phyloP scores from a whole-genome alignment of 2,329 filamentous ascomycete species.

The Proliferodiscus dingleyae region DNA sequence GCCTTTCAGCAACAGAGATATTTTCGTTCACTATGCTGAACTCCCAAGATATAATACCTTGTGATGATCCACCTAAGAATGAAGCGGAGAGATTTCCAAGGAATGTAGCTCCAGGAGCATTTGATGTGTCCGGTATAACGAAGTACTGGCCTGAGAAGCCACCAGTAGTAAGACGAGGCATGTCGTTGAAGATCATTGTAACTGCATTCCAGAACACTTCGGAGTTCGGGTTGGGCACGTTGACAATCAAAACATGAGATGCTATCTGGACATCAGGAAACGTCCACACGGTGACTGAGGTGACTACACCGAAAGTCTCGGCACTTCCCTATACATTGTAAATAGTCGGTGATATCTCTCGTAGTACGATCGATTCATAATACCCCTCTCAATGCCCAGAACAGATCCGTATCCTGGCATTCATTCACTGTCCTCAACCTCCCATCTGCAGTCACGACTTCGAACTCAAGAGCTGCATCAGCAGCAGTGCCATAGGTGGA shows the following conservation, averaged over 20 bases:
- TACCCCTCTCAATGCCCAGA: slow-evolving; percentile 60
- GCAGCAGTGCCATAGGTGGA: slow-evolving; percentile 54
- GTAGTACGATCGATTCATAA: slow-evolving; percentile 31
- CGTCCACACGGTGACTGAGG: slow-evolving; percentile 51
- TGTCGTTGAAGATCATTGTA: no score
- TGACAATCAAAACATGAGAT: slow-evolving; percentile 30
- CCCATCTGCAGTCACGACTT: slow-evolving; percentile 50
- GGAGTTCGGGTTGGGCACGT: slow-evolving; percentile 27
- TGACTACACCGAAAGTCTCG: slow-evolving; percentile 56
- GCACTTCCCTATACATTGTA: slow-evolving; percentile 52
- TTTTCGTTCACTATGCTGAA: no score
- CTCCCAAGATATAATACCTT: no score
- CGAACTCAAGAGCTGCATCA: slow-evolving; percentile 56
- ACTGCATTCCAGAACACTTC: slow-evolving; percentile 42
- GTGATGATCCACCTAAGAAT: no score
- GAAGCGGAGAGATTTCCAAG: no score
- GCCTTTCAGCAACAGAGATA: no score
- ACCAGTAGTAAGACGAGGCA: no score
- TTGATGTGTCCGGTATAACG: no score
- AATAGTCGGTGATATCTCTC: neutral
- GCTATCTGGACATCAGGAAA: slow-evolving; percentile 36
- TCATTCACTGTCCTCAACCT: slow-evolving; percentile 47
- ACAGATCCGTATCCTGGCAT: slow-evolving; percentile 51
- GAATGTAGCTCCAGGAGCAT: no score
- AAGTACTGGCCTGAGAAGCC: no score